Evolutionary conservation across 345 rosid species (phyloP), one percentile per base, ranked within the genome.

Genomic region (Eucalyptus tenuipes): DNA sequence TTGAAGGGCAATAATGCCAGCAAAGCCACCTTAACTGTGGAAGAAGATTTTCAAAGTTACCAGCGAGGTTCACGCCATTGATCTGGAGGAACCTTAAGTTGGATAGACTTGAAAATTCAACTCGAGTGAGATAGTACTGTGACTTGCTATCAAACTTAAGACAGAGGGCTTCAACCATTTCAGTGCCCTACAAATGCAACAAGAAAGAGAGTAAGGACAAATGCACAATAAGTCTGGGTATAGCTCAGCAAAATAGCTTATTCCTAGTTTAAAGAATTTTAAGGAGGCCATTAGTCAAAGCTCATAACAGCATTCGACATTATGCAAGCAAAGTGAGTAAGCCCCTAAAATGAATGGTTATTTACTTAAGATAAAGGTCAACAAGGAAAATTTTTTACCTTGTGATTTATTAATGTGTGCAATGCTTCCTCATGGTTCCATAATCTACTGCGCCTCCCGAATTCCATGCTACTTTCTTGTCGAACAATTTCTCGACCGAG

Each of bases 1-100:
- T 57, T 55, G 90, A 86, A 20, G 90, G 90, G 87, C 90, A 89
- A n/a, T 87, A 80, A 53, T 89, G 90, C 90, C 90, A 89, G 48
- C 87, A 87, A 29, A 89, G 90, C 90, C 90, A 89, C 80, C 90
- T 53, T n/a, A 89, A 86, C 33, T 89, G 88, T n/a, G 88, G 47
- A 40, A 89, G 50, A 37, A 89, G 88, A 53, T 82, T 66, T 79
- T 89, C 88, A 24, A 89, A 89, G 81, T 89, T 17, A 47, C 90
- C 90, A 11, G 90, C 81, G 0, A 89, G 87, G 29, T 89, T 89
- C 49, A 87, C 90, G 5, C 88, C 88, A 16, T 89, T 89, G 27
- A 49, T 86, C 88, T 89, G 88, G 59, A 89, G 88, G 86, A 89
- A 89, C 82, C 90, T 89, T 84, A 89, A 87, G 86, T 87, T 89